Evolutionary conservation across 805 yeast genomes (phyloP).

Genomic region (Metschnikowia shivogae): DNA sequence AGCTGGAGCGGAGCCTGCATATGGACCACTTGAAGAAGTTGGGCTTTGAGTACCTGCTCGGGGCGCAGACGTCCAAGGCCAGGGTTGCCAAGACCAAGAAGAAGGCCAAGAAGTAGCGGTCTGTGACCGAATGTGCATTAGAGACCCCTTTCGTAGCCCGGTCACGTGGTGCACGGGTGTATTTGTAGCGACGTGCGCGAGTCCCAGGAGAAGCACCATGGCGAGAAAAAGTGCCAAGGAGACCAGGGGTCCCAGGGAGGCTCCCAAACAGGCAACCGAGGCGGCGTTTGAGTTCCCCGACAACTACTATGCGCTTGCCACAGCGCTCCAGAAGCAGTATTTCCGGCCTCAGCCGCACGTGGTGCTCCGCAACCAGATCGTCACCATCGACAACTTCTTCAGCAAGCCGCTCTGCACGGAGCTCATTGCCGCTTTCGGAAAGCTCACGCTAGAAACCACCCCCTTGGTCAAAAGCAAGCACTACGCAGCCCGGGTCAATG

Average conservation of each 20-base stretch:
- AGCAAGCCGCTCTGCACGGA: constrained; percentile 35
- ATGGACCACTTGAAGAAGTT: constrained; percentile 42
- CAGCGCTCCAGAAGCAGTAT: constrained; percentile 7
- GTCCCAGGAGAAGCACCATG: background rate
- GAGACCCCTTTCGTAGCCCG: background rate
- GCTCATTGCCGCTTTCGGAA: constrained; percentile 29
- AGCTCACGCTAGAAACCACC: constrained; percentile 39
- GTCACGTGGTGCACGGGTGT: too few relatives aligned
- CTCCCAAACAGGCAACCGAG: background rate
- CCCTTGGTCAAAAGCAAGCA: constrained; percentile 45
- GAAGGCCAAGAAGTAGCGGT: constrained; percentile 4
- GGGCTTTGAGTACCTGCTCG: constrained; percentile 17
- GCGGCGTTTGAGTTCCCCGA: constrained; percentile 19
- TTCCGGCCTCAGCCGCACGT: constrained; percentile 21
- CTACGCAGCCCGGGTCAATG: constrained; percentile 58
- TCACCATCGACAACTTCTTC: constrained; percentile 39
- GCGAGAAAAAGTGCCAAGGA: background rate
- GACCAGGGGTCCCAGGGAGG: too few relatives aligned
- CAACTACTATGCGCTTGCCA: constrained; percentile 12
- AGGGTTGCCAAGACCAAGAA: background rate
- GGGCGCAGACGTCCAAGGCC: constrained; percentile 3
- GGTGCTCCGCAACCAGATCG: constrained; percentile 34
- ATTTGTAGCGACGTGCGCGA: too few relatives aligned
- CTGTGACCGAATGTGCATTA: constrained; percentile 3
- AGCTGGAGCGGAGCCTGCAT: constrained; percentile 40